Base-by-base conservation (phyloP, 257 asterid genomes). In the Fraxinus americana region DNA sequence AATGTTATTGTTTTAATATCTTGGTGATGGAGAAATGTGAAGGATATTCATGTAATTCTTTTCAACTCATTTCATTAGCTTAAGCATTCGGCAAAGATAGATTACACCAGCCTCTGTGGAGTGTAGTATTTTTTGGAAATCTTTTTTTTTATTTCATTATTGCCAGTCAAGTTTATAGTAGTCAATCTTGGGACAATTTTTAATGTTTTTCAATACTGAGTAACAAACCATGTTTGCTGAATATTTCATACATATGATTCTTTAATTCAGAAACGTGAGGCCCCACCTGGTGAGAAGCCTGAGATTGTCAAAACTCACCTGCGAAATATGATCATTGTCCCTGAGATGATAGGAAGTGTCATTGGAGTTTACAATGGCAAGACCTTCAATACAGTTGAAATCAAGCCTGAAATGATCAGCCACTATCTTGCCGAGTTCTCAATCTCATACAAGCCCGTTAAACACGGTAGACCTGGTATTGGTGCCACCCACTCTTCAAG, bases 401-500 rank as follows among this genome's bases (percentile, higher is more conserved):
- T 92, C 83, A 92, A 92, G 86, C 94, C 96, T 0, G 97, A 92
- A 80, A 93, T 91, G 98, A 93, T 93, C 54, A 89, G 98, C 0
- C 97, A 90, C 82, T 93, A 93, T 32, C 87, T 91, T 0, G 98
- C 98, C 0, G 98, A 93, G 90, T 93, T 91, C 80, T 93, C 97
- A 0, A 91, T 93, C 25, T 86, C 94, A 16, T 93, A 93, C 94
- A 91, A 90, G 83, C 97, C 98, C 0, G 97, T 92, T 21, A 93
- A 91, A 89, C 98, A 93, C 19, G 98, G 98, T 54, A 89, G 98
- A 77, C 98, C 98, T 0, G 97, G 97, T 88, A 91, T 93, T 78
- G 98, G 97, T 81, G 98, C 98, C 8, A 93, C 98, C 67, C 98
- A 93, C 85, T 93, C 98, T 38, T 93, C 98, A 43, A 86, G 98